A percentile compares a stretch with the other conserved stretches of the same genome.
phyloP scores from a whole-genome alignment of 345 rosid genomes.

The Brassica incana region DNA sequence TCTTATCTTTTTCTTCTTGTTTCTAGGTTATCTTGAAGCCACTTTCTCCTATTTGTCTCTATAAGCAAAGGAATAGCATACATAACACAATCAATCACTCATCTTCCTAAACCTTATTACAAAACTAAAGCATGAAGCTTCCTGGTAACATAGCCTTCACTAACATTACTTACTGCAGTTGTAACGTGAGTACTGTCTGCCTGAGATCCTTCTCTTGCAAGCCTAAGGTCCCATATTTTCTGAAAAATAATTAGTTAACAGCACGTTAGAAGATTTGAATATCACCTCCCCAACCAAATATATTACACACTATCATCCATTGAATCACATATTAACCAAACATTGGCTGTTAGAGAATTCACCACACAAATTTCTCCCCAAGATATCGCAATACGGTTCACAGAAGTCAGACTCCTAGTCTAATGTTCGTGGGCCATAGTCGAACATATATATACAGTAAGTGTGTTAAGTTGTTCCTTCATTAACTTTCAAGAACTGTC shows the following conservation, averaged over 20 bases:
- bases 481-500: not conserved
- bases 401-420: not conserved
- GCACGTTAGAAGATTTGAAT: constrained; percentile 76
- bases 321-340: not conserved
- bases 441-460: not conserved
- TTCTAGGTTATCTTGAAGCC: constrained; percentile 65
- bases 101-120: not conserved
- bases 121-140: constrained; percentile 6
- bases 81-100: constrained; percentile 7
- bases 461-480: not conserved
- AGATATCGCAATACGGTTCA: too few species aligned
- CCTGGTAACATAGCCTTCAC: not conserved
- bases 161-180: constrained; percentile 63
- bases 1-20: not conserved
- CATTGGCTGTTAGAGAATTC: too few species aligned
- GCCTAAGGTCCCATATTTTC: constrained; percentile 67
- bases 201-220: constrained; percentile 84
- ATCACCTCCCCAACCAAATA: constrained; percentile 52
- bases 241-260: constrained; percentile 54
- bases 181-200: constrained; percentile 77
- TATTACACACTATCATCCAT: constrained; percentile 6
- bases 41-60: constrained; percentile 95
- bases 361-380: too few species aligned
- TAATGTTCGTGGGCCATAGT: not conserved
- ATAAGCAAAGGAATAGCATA: not conserved